These are phyloP conservation scores for Didymella pomorum DNA, from an alignment of 2,329 filamentous ascomycete species.

Conservation along the genomic window DNA sequence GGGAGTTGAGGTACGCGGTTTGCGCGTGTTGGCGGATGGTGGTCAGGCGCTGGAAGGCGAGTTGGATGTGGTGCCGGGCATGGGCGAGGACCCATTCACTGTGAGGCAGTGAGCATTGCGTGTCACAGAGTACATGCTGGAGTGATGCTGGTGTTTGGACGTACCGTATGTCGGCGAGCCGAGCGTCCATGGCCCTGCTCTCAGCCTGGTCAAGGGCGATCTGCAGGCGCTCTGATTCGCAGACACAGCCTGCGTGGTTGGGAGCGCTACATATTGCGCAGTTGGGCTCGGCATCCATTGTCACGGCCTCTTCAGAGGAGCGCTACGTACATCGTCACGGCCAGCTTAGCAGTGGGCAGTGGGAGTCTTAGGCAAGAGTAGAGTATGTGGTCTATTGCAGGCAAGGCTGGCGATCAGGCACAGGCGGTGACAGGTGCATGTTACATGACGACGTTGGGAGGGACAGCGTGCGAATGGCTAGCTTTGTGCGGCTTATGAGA, in stretches of 20 bases:
- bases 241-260: conserved; percentile 50
- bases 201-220: conserved; percentile 53
- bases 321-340: conserved; percentile 40
- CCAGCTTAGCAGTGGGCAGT: conserved; percentile 19
- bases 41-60: conserved; percentile 53
- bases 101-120: conserved; percentile 26
- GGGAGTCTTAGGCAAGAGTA: conserved; percentile 2
- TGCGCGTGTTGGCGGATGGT: conserved; percentile 53
- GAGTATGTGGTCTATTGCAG: conserved; percentile 1
- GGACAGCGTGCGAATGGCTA: conserved; percentile 38
- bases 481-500: conserved; percentile 45
- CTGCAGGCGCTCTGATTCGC: conserved; percentile 51
- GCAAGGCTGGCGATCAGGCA: conserved; percentile 35
- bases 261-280: conserved; percentile 54
- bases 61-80: conserved; percentile 55
- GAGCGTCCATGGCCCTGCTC: conserved; percentile 48
- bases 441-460: conserved; percentile 48
- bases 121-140: background rate
- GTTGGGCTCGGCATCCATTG: conserved; percentile 51
- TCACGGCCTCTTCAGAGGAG: conserved; percentile 33
- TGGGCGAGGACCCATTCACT: conserved; percentile 59
- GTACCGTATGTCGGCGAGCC: conserved; percentile 47
- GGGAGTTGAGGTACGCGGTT: conserved; percentile 53
- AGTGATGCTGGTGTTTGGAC: conserved; percentile 1
- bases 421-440: conserved; percentile 51